Evolutionary conservation across 805 yeast species (phyloP).

Genomic region (Cyberlindnera veronae): DNA sequence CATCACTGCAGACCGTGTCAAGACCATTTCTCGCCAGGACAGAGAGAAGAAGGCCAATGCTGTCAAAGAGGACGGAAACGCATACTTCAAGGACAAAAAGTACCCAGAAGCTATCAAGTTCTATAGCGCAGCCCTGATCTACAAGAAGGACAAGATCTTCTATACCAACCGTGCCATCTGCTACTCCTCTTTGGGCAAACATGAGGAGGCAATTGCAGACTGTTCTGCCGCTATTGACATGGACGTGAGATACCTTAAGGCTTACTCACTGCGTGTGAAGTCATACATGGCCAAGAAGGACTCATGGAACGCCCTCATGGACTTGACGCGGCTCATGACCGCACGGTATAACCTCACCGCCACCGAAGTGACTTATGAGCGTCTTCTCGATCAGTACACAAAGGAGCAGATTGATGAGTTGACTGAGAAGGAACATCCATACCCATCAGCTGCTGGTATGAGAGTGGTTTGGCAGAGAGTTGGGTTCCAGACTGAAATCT

Average conservation of each 20-base stretch:
- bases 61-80: background rate
- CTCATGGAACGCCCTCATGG: background rate
- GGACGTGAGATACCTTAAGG: background rate
- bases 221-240: background rate
- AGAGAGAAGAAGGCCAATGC: slow-evolving; percentile 1
- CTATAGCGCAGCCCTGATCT: background rate
- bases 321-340: background rate
- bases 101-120: background rate
- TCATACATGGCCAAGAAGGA: background rate
- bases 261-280: background rate
- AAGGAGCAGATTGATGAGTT: background rate
- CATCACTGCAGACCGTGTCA: background rate
- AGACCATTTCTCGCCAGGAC: background rate
- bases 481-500: background rate
- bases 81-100: background rate
- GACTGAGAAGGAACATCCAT: background rate
- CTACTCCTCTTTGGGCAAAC: background rate
- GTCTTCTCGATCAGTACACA: background rate
- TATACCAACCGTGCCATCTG: background rate
- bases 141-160: background rate
- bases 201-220: background rate
- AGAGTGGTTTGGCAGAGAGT: background rate
- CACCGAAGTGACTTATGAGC: background rate
- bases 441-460: background rate
- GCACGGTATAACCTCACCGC: background rate